These are phyloP conservation scores for Naematelia aurantialba DNA, from an alignment of 768 basidiomycete genomes.

Conservation along the genomic window DNA sequence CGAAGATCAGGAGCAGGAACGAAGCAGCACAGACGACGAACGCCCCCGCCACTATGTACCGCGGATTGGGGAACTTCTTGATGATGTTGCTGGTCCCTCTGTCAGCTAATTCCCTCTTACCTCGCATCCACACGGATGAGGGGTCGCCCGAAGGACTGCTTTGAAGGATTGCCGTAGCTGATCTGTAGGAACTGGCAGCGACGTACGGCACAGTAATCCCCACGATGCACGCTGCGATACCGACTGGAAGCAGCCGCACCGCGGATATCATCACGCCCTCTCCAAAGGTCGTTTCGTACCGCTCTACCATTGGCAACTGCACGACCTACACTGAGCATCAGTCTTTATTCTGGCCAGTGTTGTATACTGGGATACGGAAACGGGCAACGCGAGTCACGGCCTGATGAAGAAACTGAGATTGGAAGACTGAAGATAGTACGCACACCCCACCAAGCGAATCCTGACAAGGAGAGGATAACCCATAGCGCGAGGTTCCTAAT, in stretches of 20 bases:
- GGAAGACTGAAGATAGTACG: background rate
- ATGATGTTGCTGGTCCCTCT: background rate
- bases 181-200: too few relatives aligned
- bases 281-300: constrained; percentile 10
- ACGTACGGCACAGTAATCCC: background rate
- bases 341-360: background rate
- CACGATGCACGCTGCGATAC: constrained; percentile 21
- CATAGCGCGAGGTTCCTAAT: constrained; percentile 29
- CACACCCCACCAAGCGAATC: constrained; percentile 14
- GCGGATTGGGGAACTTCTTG: background rate
- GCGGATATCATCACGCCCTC: constrained; percentile 39
- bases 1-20: constrained; percentile 49
- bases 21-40: constrained; percentile 59
- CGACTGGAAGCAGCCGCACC: constrained; percentile 35
- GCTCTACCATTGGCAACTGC: constrained; percentile 8
- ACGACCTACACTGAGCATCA: background rate
- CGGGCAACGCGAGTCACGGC: background rate
- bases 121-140: too few relatives aligned
- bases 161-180: too few relatives aligned
- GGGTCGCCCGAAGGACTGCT: too few relatives aligned
- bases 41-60: background rate
- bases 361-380: background rate
- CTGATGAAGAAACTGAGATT: background rate
- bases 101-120: too few relatives aligned
- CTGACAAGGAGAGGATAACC: constrained; percentile 20